Percentiles rank a stretch among this genome's conserved stretches.
Evolutionary conservation across 805 yeast genomes (phyloP).

Genomic region (Lipomyces lipofer): DNA sequence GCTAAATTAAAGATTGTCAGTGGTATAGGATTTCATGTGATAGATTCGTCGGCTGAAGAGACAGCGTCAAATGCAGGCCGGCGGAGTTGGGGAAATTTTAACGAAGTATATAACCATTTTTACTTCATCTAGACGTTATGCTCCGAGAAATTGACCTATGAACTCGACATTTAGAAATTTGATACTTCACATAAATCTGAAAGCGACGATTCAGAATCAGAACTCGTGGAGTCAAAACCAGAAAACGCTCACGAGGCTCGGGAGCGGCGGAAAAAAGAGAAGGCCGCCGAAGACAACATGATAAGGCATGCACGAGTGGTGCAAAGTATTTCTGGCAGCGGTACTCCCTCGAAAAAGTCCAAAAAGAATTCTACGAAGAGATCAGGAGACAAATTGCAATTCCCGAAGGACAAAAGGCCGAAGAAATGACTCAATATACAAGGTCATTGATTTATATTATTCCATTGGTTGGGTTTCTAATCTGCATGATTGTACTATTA

Average conservation of each 20-base stretch:
- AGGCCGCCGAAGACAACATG: constrained; percentile 14
- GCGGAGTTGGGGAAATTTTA: constrained; percentile 31
- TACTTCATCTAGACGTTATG: neutral
- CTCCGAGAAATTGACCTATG: neutral
- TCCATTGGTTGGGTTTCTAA: neutral
- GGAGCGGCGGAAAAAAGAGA: constrained; percentile 5
- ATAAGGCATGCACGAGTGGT: constrained; percentile 10
- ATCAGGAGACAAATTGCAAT: neutral
- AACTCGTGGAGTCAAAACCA: constrained; percentile 5
- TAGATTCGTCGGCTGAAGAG: constrained; percentile 16
- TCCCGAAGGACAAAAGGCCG: neutral
- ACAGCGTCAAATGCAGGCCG: constrained; percentile 34
- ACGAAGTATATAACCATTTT: neutral
- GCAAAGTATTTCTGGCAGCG: constrained; percentile 19
- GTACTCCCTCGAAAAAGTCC: neutral
- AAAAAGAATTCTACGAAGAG: neutral
- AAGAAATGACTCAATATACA: neutral
- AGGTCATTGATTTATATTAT: neutral
- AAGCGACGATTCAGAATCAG: constrained; percentile 2
- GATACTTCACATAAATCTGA: constrained; percentile 2
- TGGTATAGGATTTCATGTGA: constrained; percentile 26
- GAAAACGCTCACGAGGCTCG: constrained; percentile 6
- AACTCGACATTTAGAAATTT: neutral
- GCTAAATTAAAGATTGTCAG: constrained; percentile 5
- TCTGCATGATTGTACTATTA: neutral